Conservation (phyloP, 257 asterid genomes). For the Lantana camara region DNA sequence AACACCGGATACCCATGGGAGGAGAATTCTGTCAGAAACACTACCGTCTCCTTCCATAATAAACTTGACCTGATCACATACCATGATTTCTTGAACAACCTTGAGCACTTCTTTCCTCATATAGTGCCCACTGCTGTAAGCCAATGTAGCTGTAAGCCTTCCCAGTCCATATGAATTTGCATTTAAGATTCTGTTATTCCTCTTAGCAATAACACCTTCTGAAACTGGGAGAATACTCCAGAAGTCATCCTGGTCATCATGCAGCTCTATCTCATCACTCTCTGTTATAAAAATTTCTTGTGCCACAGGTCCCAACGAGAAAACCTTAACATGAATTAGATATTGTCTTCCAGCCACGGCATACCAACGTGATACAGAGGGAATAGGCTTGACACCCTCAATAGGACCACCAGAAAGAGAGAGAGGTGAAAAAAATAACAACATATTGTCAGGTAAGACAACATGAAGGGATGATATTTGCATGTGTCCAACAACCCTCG, state of each 20-base stretch:
- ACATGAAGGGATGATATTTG: slow-evolving; percentile 83
- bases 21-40: slow-evolving; percentile 48
- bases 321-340: slow-evolving; percentile 68
- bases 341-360: slow-evolving; percentile 70
- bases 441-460: slow-evolving; percentile 74
- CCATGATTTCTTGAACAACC: slow-evolving; percentile 92
- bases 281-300: slow-evolving; percentile 77
- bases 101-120: slow-evolving; percentile 64
- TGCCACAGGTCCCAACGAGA: slow-evolving; percentile 63
- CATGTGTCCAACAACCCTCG: slow-evolving; percentile 80
- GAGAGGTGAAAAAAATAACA: slow-evolving; percentile 59
- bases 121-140: slow-evolving; percentile 56
- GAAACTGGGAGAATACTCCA: slow-evolving; percentile 72
- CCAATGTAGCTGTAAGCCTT: slow-evolving; percentile 70
- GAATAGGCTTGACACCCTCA: slow-evolving; percentile 52
- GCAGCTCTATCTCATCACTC: slow-evolving; percentile 61
- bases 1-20: slow-evolving; percentile 86
- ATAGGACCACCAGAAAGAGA: slow-evolving; percentile 52
- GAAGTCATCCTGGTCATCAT: slow-evolving; percentile 52
- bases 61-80: slow-evolving; percentile 80
- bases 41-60: slow-evolving; percentile 36
- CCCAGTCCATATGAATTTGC: slow-evolving; percentile 78
- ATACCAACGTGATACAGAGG: slow-evolving; percentile 79
- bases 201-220: slow-evolving; percentile 38
- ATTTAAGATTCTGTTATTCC: slow-evolving; percentile 49